A percentile compares a stretch with the other conserved stretches of the same genome.
These are phyloP conservation scores for Sinapis alba DNA, from an alignment of 441 rosid genomes.

Conservation along the genomic window DNA sequence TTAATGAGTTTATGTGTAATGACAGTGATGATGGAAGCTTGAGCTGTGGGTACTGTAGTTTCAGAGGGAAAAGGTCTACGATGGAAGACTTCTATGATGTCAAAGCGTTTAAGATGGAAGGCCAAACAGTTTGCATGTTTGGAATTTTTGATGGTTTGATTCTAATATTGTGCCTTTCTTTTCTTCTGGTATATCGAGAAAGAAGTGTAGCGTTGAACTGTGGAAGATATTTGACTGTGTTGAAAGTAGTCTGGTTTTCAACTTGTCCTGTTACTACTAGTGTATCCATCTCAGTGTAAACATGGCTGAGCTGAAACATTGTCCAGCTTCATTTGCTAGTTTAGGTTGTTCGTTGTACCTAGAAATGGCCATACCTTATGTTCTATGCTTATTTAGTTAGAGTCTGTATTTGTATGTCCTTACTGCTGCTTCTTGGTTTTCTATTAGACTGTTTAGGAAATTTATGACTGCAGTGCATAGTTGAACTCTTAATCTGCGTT, in stretches of 20 bases:
- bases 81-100: conserved; percentile 96
- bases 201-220: neutral
- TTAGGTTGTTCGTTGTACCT: neutral
- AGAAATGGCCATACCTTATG: neutral
- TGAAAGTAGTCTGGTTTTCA: conserved; percentile 10
- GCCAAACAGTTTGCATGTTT: conserved; percentile 83
- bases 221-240: neutral
- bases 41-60: conserved; percentile 96
- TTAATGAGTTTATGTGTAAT: conserved; percentile 21
- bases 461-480: neutral
- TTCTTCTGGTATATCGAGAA: neutral
- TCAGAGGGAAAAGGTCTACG: conserved; percentile 93
- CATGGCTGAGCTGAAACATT: conserved; percentile 16
- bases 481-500: conserved; percentile 2
- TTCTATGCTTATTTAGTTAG: neutral
- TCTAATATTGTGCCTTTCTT: conserved; percentile 6
- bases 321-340: neutral
- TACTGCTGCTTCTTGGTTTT: conserved; percentile 5
- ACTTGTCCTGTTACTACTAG: neutral
- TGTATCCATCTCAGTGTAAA: neutral
- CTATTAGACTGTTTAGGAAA: conserved; percentile 7
- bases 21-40: conserved; percentile 84
- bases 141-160: conserved; percentile 95
- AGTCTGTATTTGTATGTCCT: neutral
- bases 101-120: conserved; percentile 71